Conservation (phyloP, 1,139 yeast genomes). For the Arxiozyma slooffiae region DNA sequence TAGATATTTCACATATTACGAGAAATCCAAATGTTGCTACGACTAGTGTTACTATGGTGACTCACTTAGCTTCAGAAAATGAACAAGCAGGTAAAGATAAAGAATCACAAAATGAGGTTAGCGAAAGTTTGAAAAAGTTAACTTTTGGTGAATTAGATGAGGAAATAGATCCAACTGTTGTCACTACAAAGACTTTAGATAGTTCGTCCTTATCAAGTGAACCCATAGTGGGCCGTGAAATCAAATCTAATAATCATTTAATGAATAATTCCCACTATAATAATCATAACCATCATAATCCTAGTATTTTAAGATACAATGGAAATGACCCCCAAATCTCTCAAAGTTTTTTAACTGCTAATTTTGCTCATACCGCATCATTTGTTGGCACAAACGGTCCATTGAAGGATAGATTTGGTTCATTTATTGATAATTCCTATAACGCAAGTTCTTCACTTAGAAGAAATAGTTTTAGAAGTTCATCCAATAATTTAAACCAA, state of each 20-base stretch:
- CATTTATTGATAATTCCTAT: slow-evolving; percentile 16
- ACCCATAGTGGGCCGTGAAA: slow-evolving; percentile 11
- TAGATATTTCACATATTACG: slow-evolving; percentile 9
- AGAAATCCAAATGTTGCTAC: slow-evolving; percentile 12
- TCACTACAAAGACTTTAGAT: background rate
- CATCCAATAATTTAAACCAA: slow-evolving; percentile 1
- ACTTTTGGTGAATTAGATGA: background rate
- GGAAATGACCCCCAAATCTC: slow-evolving; percentile 14
- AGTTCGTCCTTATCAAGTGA: background rate
- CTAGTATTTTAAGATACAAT: background rate
- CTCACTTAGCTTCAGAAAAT: slow-evolving; percentile 21
- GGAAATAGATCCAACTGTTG: background rate
- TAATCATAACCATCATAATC: background rate
- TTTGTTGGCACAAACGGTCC: slow-evolving; percentile 19
- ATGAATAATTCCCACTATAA: background rate
- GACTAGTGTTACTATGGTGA: slow-evolving; percentile 24
- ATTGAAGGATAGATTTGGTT: slow-evolving; percentile 15
- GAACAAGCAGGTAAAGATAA: slow-evolving; percentile 1
- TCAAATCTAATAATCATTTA: background rate
- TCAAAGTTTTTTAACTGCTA: slow-evolving; percentile 27
- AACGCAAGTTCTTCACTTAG: background rate
- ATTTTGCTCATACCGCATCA: slow-evolving; percentile 31
- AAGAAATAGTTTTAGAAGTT: slow-evolving; percentile 3
- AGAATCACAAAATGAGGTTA: background rate
- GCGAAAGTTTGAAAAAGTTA: background rate